These are phyloP conservation scores for Amyloporia xantha DNA, from an alignment of 768 basidiomycete species.

Conservation along the genomic window DNA sequence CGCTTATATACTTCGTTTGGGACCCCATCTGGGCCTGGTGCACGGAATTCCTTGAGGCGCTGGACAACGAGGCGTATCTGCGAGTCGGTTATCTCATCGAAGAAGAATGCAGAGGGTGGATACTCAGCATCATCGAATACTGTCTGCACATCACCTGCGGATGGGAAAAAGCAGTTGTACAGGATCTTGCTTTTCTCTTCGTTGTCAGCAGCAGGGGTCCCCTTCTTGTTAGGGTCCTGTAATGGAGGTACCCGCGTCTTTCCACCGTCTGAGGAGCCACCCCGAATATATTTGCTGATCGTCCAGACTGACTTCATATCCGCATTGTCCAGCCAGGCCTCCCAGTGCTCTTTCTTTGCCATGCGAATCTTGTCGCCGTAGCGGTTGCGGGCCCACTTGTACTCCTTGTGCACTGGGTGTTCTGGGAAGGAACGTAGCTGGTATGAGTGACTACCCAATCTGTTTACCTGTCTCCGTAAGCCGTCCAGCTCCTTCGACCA, in stretches of 20 bases:
- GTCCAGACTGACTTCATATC: constrained; percentile 17
- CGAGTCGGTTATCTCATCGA: constrained; percentile 15
- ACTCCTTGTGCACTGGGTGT: constrained; percentile 12
- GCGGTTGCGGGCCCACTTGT: constrained; percentile 6
- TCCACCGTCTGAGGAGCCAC: constrained; percentile 6
- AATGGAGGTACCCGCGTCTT: constrained; percentile 17
- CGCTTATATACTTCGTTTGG: constrained; percentile 29
- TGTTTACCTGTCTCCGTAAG: constrained; percentile 10
- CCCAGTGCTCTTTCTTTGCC: constrained; percentile 21
- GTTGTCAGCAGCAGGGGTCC: constrained; percentile 2
- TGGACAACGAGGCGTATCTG: constrained; percentile 23
- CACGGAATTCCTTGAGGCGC: constrained; percentile 30
- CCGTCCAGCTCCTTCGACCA: constrained; percentile 25
- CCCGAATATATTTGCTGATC: constrained; percentile 5
- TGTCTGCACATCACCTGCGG: constrained; percentile 12
- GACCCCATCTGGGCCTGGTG: constrained; percentile 21
- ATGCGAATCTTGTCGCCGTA: constrained; percentile 12
- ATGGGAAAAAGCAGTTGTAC: constrained; percentile 24
- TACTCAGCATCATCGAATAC: constrained; percentile 16
- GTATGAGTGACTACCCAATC: constrained; percentile 9
- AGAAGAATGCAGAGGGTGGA: constrained; percentile 19
- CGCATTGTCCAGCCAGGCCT: constrained; percentile 16
- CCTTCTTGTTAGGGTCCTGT: not conserved
- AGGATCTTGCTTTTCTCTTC: constrained; percentile 14
- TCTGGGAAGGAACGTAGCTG: constrained; percentile 3